Evolutionary conservation across 2,329 filamentous ascomycete species (phyloP).

Genomic region (Microcyclosporella mali): DNA sequence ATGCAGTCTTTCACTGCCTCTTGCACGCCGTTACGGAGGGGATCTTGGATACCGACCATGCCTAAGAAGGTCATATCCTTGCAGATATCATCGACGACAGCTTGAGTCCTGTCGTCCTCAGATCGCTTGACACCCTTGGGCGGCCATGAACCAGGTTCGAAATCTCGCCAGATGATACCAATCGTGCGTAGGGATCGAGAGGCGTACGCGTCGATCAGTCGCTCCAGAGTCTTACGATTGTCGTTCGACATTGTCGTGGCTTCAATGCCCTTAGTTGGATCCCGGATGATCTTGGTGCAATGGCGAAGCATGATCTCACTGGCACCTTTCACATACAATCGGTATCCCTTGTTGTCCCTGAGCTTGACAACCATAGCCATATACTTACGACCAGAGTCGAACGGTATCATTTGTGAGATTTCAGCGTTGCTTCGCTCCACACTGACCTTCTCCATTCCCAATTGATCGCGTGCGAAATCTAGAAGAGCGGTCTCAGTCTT

Average conservation of each 20-base stretch:
- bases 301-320: constrained; percentile 46
- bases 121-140: constrained; percentile 55
- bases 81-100: constrained; percentile 62
- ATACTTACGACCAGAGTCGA: constrained; percentile 62
- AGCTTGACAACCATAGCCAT: constrained; percentile 60
- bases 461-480: constrained; percentile 59
- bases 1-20: constrained; percentile 62
- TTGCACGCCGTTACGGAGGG: constrained; percentile 61
- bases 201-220: constrained; percentile 71
- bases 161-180: constrained; percentile 76
- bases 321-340: constrained; percentile 50
- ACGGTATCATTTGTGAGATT: constrained; percentile 52
- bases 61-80: constrained; percentile 67
- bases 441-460: constrained; percentile 57
- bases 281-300: constrained; percentile 49
- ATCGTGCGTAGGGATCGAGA: constrained; percentile 77
- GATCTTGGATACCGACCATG: constrained; percentile 69
- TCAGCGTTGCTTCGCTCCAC: constrained; percentile 58
- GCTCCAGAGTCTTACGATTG: constrained; percentile 54
- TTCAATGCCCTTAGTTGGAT: constrained; percentile 54
- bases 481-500: constrained; percentile 73
- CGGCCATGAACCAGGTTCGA: constrained; percentile 63
- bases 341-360: constrained; percentile 46
- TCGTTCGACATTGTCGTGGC: constrained; percentile 50
- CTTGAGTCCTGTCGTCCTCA: constrained; percentile 57